Conservation (phyloP, 2,329 filamentous ascomycete species). For the Tetracladium maxilliforme region DNA sequence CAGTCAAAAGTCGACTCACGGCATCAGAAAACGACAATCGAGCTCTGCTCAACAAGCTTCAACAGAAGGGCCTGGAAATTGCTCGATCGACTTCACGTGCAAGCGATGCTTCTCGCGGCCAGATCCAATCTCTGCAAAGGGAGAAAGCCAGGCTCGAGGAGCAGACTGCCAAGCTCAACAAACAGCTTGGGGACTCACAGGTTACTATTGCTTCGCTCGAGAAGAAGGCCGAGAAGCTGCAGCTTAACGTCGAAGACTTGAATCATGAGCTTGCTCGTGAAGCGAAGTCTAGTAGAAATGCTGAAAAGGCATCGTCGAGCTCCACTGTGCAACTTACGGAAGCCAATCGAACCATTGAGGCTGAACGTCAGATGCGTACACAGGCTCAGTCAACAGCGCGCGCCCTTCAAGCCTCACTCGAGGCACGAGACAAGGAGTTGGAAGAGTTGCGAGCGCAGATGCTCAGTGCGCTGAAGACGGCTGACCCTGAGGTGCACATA, state of each 20-base stretch:
- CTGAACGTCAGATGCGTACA: conserved; percentile 69
- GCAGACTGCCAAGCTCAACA: conserved; percentile 63
- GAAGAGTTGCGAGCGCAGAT: conserved; percentile 68
- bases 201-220: conserved; percentile 70
- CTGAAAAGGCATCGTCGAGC: conserved; percentile 74
- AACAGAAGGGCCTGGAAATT: conserved; percentile 94
- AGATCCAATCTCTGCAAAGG: conserved; percentile 60
- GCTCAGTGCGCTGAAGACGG: conserved; percentile 69
- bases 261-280: conserved; percentile 86
- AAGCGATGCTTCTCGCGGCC: conserved; percentile 67
- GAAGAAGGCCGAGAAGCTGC: conserved; percentile 88
- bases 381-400: conserved; percentile 80
- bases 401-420: conserved; percentile 64
- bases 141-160: conserved; percentile 79
- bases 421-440: conserved; percentile 68
- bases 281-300: conserved; percentile 77
- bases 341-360: conserved; percentile 77
- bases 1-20: conserved; percentile 73
- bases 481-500: conserved; percentile 60
- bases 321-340: conserved; percentile 76
- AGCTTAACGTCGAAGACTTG: conserved; percentile 76
- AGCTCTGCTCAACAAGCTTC: conserved; percentile 87
- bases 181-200: conserved; percentile 77
- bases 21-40: conserved; percentile 96
- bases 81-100: conserved; percentile 78